Base-by-base conservation (phyloP, 768 basidiomycete species). In the Leucosporidium creatinivorum region DNA sequence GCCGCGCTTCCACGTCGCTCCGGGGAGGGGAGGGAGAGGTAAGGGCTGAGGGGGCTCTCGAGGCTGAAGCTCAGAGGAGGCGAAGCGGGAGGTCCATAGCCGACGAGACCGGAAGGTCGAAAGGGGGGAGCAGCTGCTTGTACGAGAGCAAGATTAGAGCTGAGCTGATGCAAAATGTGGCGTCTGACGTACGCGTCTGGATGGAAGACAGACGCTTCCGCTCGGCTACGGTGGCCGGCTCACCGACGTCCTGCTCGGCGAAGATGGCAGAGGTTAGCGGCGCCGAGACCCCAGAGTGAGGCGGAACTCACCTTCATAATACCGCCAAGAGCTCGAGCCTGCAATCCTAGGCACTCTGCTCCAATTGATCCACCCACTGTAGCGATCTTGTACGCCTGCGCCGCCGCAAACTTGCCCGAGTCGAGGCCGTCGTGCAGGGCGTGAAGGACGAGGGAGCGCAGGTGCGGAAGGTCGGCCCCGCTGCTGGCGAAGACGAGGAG, bases 401-500 rank as follows among this genome's bases (percentile, higher is more conserved):
- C 3, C 5, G 57, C 57, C 23, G 12, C 13, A 2, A 5, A 21
- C 23, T 5, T 9, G n/a, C 39, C 57, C 8, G 21, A 33, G 9
- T 36, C 33, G 23, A 39, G 36, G 4, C 21, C 23, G 7, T n/a
- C 33, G 57, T 58, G 57, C 4, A 58, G 36, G 21, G 57, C 57
- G 33, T 58, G 57, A 1, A 58, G 33, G n/a, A 58, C 33, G 33
- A 58, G 33, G 0, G 57, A 33, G 71, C 87, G 85, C 21, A 99
- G 80, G 75, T 93, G 86, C 2, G 82, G 77, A 61, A 97, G 82
- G 25, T 58, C 30, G 28, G 85, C 82, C 78, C 97, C 96, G 62
- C 87, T 89, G 66, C 85, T 89, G 13, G 89, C 84, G 50, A 99
- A 81, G 51, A 93, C 82, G 65, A 99, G 80, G 21, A 99, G 82